These are phyloP conservation scores for Dipodascopsis uninucleata DNA, from an alignment of 805 yeast species.

Conservation along the genomic window DNA sequence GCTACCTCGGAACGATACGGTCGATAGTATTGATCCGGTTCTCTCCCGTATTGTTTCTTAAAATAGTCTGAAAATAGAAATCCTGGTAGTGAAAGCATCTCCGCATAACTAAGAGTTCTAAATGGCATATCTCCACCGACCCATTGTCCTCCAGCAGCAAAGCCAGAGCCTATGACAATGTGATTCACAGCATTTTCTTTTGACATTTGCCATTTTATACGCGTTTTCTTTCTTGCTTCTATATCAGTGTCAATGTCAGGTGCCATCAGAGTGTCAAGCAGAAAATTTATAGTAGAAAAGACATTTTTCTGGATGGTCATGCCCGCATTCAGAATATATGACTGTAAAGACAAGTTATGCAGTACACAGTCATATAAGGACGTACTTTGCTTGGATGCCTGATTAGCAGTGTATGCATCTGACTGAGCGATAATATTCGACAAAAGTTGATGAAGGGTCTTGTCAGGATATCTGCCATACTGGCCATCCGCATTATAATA, in stretches of 20 bases:
- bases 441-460: slow-evolving; percentile 29
- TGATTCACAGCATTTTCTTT: slow-evolving; percentile 22
- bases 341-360: slow-evolving; percentile 24
- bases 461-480: slow-evolving; percentile 35
- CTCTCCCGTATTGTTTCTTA: slow-evolving; percentile 9
- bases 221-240: slow-evolving; percentile 25
- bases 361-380: slow-evolving; percentile 14
- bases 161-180: slow-evolving; percentile 30
- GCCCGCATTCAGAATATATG: slow-evolving; percentile 22
- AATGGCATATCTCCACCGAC: slow-evolving; percentile 22
- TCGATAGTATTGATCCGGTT: slow-evolving; percentile 28
- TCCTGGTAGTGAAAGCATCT: slow-evolving; percentile 38
- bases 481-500: slow-evolving; percentile 28
- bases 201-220: slow-evolving; percentile 31
- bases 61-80: slow-evolving; percentile 31
- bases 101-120: slow-evolving; percentile 33
- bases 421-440: slow-evolving; percentile 3
- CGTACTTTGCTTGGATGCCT: not conserved
- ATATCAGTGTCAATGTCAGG: slow-evolving; percentile 31
- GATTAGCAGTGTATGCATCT: slow-evolving; percentile 27
- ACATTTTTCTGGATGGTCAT: slow-evolving; percentile 24
- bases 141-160: slow-evolving; percentile 38
- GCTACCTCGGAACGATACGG: slow-evolving; percentile 34
- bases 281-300: slow-evolving; percentile 29
- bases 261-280: slow-evolving; percentile 32